Percentiles rank a stretch among this genome's conserved stretches.
Conservation (phyloP, 1,139 yeast genomes). For the Magnusiomyces sp. region DNA sequence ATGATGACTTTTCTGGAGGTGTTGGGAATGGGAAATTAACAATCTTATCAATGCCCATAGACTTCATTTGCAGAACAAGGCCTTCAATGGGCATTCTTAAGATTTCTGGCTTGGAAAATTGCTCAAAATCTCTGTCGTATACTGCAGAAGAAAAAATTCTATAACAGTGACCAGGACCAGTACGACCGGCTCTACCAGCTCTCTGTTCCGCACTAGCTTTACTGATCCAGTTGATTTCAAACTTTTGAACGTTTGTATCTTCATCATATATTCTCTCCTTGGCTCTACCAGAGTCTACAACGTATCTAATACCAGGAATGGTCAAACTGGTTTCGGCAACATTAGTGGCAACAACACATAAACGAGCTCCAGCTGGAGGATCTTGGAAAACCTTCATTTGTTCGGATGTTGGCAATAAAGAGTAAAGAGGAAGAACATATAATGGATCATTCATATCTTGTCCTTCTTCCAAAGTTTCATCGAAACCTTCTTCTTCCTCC, state of each 20-base stretch:
- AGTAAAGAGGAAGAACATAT: conserved; percentile 85
- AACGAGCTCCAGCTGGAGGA: conserved; percentile 77
- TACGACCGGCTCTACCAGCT: conserved; percentile 98
- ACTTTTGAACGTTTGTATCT: conserved; percentile 85
- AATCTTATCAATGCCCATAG: conserved; percentile 91
- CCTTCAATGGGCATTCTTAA: conserved; percentile 94
- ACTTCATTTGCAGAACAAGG: conserved; percentile 86
- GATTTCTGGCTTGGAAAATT: conserved; percentile 83
- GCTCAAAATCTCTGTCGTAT: conserved; percentile 74
- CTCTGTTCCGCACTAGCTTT: conserved; percentile 96
- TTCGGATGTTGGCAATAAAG: conserved; percentile 82
- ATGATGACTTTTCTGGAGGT: conserved; percentile 62
- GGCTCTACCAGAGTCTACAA: conserved; percentile 89
- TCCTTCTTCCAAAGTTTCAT: conserved; percentile 65
- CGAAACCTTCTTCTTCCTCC: conserved; percentile 86
- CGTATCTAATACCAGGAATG: conserved; percentile 91
- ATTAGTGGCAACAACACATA: conserved; percentile 93
- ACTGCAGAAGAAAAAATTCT: conserved; percentile 92
- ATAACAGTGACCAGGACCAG: conserved; percentile 98
- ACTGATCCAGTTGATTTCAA: conserved; percentile 85
- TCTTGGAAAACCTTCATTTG: conserved; percentile 87
- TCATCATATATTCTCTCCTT: conserved; percentile 81
- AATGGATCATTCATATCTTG: conserved; percentile 76
- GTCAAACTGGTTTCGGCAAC: conserved; percentile 97
- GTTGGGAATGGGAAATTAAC: conserved; percentile 95